These are phyloP conservation scores for Solanum habrochaites DNA, from an alignment of 257 asterid species.

Conservation along the genomic window DNA sequence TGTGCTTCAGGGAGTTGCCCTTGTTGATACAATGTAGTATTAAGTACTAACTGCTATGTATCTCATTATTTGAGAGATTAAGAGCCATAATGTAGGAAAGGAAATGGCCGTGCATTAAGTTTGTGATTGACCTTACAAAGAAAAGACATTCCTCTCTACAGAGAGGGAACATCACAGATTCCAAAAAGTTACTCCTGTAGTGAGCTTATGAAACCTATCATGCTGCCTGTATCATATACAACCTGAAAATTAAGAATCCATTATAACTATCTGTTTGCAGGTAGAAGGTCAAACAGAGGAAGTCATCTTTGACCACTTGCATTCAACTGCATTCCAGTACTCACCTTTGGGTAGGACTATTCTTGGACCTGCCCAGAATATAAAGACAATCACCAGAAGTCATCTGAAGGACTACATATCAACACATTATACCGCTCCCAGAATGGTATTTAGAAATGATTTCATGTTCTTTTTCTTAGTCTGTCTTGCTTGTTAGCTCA, in stretches of 20 bases:
- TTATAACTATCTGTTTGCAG: conserved; percentile 14
- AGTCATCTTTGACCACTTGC: conserved; percentile 83
- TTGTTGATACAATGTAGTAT: neutral
- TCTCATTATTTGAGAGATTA: neutral
- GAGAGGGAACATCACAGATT: neutral
- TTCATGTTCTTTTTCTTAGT: neutral
- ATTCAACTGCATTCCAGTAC: conserved; percentile 87
- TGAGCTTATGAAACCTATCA: neutral
- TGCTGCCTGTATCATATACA: neutral
- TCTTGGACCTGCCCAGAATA: conserved; percentile 79
- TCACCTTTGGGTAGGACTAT: conserved; percentile 80
- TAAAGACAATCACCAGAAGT: conserved; percentile 38
- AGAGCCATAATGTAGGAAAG: neutral
- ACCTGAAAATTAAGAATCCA: neutral
- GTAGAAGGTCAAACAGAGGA: conserved; percentile 80
- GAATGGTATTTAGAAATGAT: conserved; percentile 37
- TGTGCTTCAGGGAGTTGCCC: neutral
- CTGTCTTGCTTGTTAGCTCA: neutral
- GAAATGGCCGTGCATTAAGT: neutral
- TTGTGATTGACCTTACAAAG: neutral
- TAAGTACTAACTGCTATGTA: neutral
- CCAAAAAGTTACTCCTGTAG: neutral
- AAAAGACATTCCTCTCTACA: neutral
- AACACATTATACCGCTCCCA: conserved; percentile 71
- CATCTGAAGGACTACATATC: conserved; percentile 49